Evolutionary conservation across 2,329 filamentous ascomycete genomes (phyloP).

Genomic region (Colletotrichum coccodes): DNA sequence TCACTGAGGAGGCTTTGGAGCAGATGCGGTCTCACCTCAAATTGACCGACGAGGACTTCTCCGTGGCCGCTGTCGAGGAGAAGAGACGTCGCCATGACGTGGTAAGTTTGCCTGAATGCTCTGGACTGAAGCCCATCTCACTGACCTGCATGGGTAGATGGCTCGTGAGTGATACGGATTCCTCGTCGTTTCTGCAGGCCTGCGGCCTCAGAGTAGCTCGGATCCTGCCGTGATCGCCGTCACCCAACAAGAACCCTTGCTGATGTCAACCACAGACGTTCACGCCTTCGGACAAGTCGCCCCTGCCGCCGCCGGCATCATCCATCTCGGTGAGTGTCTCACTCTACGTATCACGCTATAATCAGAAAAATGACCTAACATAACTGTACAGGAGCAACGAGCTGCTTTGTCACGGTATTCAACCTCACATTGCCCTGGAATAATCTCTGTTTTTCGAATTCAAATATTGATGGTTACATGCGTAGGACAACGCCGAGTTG

Average conservation of each 20-base stretch:
- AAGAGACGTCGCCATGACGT: constrained; percentile 69
- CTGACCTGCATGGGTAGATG: constrained; percentile 58
- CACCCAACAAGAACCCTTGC: too few species aligned
- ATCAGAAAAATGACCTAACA: too few species aligned
- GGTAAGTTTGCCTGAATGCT: constrained; percentile 11
- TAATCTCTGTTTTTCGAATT: too few species aligned
- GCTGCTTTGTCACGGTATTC: constrained; percentile 69
- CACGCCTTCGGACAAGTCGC: constrained; percentile 79
- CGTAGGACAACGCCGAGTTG: constrained; percentile 77
- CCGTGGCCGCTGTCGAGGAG: constrained; percentile 80
- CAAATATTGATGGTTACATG: too few species aligned
- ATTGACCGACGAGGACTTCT: constrained; percentile 83
- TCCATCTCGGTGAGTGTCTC: constrained; percentile 75
- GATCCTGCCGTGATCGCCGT: too few species aligned
- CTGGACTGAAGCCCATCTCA: constrained; percentile 37
- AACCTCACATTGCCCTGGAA: background rate
- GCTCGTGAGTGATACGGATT: constrained; percentile 40
- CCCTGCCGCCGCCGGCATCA: constrained; percentile 83
- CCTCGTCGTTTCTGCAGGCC: too few species aligned
- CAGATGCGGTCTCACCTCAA: constrained; percentile 79
- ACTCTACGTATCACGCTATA: too few species aligned
- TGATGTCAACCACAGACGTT: too few species aligned
- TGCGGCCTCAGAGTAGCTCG: too few species aligned
- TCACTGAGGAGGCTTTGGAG: constrained; percentile 78
- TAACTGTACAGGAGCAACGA: constrained; percentile 41